Conservation (phyloP, 768 basidiomycete species). For the Psilocybe cyanescens region DNA sequence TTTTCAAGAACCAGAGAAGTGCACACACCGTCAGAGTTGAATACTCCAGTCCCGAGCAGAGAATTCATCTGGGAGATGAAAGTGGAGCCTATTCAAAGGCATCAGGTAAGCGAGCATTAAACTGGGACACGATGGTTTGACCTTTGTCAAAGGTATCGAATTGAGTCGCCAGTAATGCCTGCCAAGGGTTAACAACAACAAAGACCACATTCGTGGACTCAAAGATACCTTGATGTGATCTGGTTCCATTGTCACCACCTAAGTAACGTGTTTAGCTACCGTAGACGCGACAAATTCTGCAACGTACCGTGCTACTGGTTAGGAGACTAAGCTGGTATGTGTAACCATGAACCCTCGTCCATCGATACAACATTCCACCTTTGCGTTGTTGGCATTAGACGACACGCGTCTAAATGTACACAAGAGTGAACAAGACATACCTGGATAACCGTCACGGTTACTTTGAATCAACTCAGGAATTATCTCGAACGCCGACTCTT, state of each 20-base stretch:
- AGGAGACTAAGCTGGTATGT: not conserved
- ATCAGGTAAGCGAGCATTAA: constrained; percentile 7
- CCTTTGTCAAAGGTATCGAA: constrained; percentile 50
- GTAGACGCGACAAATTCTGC: not conserved
- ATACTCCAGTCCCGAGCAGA: constrained; percentile 58
- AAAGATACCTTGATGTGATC: constrained; percentile 45
- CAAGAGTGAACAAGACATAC: constrained; percentile 20
- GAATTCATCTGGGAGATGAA: constrained; percentile 30
- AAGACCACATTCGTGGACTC: not conserved
- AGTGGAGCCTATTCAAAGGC: constrained; percentile 24
- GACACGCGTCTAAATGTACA: no score
- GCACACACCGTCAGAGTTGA: constrained; percentile 57
- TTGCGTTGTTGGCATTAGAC: not conserved
- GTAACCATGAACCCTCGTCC: constrained; percentile 1
- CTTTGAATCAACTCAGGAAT: constrained; percentile 16
- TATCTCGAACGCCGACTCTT: constrained; percentile 12
- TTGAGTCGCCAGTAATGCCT: constrained; percentile 40
- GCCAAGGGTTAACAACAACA: not conserved
- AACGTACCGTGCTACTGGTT: constrained; percentile 20
- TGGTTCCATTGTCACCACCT: constrained; percentile 49
- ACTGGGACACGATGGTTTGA: constrained; percentile 1
- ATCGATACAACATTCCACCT: not conserved
- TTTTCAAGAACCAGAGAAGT: not conserved
- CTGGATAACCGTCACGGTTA: constrained; percentile 33
- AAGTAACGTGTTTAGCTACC: not conserved